Evolutionary conservation across 371 early-diverging fungal species (phyloP), one percentile per base, ranked within the genome.

Genomic region (Mortierella sp.): DNA sequence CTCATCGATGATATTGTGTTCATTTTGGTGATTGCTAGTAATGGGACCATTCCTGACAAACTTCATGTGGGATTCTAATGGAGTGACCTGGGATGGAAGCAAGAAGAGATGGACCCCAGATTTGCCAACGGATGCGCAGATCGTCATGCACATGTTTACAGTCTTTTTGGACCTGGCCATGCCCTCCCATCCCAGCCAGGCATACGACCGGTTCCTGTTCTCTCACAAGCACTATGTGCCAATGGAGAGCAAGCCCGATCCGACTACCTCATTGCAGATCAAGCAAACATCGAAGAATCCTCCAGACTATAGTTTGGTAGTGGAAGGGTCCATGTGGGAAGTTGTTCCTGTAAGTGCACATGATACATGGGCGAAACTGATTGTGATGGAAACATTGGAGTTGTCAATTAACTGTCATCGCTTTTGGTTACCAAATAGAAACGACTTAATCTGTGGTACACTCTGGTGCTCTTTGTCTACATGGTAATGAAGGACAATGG

Each of bases 371-470:
- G n/a, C n/a, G n/a, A n/a, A n/a, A n/a, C n/a, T n/a, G n/a, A n/a
- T n/a, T n/a, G n/a, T n/a, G n/a, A n/a, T n/a, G n/a, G n/a, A 24
- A 46, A 19, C 8, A 8, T 22, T 19, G 19, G 24, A 22, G 22
- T 45, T 28, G 2, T 37, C 19, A 12, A 57, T 27, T 22, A 22
- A 16, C n/a, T 19, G 6, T 25, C 24, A 46, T 14, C 19, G 6
- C 29, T 29, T 16, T 34, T 22, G 25, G 34, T 14, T 48, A 1
- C 43, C 46, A 27, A 7, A 24, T 64, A 74, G 76, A 69, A 77
- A 69, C 77, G 77, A 3, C 59, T 77, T 27, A 77, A 77, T 61
- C 66, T 77, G 28, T 77, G 77, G 77, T 77, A 77, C 56, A 70
- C 77, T 12, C 31, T 77, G 41, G 77, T 70, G 39, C n/a, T 77